These are phyloP conservation scores for Pseudogymnoascus pannorum DNA, from an alignment of 2,329 filamentous ascomycete genomes.

Conservation along the genomic window DNA sequence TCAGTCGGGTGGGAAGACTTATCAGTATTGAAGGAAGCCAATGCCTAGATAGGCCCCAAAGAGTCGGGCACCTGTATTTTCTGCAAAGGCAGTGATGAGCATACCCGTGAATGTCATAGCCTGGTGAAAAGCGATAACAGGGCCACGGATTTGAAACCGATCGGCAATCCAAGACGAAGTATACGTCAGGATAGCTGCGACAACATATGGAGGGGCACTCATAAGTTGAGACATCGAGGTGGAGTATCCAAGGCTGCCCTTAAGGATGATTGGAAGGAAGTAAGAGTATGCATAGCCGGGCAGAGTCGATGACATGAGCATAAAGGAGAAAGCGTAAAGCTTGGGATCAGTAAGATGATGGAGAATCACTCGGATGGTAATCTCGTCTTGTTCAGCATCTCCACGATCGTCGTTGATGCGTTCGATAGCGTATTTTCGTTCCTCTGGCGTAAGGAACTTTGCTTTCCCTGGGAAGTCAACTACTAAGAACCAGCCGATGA, in stretches of 20 bases:
- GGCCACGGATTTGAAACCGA: not conserved
- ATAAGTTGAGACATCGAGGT: slow-evolving; percentile 28
- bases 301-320: not conserved
- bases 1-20: not conserved
- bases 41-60: not conserved
- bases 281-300: not conserved
- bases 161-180: not conserved
- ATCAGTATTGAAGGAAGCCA: not conserved
- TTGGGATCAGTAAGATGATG: slow-evolving; percentile 1
- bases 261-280: not conserved
- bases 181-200: slow-evolving; percentile 11
- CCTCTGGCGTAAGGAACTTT: slow-evolving; percentile 36
- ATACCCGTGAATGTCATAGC: not conserved
- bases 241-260: slow-evolving; percentile 25
- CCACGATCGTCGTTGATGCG: slow-evolving; percentile 34
- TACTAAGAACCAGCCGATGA: slow-evolving; percentile 39
- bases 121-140: slow-evolving; percentile 15
- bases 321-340: not conserved
- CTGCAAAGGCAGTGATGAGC: not conserved
- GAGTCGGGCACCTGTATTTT: not conserved
- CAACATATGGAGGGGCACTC: slow-evolving; percentile 27
- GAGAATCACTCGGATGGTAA: not conserved
- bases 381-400: not conserved
- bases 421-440: slow-evolving; percentile 38
- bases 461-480: slow-evolving; percentile 38